A percentile compares a stretch with the other conserved stretches of the same genome.
phyloP scores from a whole-genome alignment of 192 early-diverging fungal species.

The Helicostylum pulchrum region DNA sequence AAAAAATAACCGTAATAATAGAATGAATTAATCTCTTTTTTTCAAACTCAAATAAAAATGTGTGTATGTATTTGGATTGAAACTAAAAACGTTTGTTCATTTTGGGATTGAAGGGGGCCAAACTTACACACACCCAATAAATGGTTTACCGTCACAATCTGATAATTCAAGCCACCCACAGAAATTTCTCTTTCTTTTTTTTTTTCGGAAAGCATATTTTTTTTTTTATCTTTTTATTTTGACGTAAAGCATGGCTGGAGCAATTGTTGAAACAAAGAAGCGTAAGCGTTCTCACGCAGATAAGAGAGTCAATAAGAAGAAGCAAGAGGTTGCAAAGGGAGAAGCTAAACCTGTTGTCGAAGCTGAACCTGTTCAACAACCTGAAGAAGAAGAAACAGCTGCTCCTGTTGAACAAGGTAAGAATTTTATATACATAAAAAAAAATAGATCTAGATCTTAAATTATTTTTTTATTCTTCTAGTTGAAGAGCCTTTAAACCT shows the following conservation, averaged over 20 bases:
- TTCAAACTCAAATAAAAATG: no score
- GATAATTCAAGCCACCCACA: no score
- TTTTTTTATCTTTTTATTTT: conserved; percentile 1
- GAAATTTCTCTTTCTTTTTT: not conserved
- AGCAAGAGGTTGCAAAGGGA: conserved; percentile 23
- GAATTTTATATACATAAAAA: not conserved
- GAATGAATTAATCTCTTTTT: no score
- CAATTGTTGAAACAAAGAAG: conserved; percentile 21
- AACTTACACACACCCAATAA: no score
- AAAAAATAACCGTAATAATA: conserved; percentile 2
- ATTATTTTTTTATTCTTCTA: conserved; percentile 4
- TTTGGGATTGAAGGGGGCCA: no score
- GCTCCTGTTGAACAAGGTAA: conserved; percentile 5
- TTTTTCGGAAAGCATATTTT: not conserved
- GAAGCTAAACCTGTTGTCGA: conserved; percentile 31
- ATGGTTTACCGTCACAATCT: no score
- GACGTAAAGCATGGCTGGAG: not conserved
- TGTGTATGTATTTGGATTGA: no score
- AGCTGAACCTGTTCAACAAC: conserved; percentile 13
- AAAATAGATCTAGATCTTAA: conserved; percentile 3
- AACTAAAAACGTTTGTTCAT: no score
- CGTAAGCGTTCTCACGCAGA: conserved; percentile 10
- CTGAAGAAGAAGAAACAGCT: conserved; percentile 16
- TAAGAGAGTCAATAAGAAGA: conserved; percentile 17
- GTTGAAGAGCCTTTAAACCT: conserved; percentile 36